Conservation (phyloP, 495 filamentous ascomycete species). For the Cercophora scortea region DNA sequence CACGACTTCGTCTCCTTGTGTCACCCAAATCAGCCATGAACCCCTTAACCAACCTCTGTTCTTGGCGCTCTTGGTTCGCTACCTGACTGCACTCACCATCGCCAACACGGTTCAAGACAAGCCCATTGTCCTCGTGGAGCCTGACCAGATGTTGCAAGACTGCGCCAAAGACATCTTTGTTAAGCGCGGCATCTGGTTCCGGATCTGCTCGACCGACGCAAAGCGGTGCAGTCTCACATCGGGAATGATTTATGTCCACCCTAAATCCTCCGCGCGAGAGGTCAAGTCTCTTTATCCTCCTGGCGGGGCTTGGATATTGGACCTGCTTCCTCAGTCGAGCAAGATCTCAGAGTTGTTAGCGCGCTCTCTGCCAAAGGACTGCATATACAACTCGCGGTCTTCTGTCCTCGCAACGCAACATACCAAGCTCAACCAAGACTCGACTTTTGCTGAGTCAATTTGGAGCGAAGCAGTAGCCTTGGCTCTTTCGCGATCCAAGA, state of each 20-base stretch:
- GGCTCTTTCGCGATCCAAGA: constrained; percentile 7
- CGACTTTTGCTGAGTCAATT: neutral
- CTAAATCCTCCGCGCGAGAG: constrained; percentile 11
- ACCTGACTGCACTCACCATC: constrained; percentile 15
- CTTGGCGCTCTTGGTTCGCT: constrained; percentile 15
- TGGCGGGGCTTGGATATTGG: constrained; percentile 16
- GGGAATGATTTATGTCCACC: constrained; percentile 16
- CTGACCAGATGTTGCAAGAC: constrained; percentile 23
- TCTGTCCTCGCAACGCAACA: constrained; percentile 1
- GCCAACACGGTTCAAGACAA: neutral
- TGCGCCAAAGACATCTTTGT: constrained; percentile 18
- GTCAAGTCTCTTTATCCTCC: constrained; percentile 19
- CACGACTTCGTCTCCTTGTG: neutral
- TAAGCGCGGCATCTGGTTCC: constrained; percentile 6
- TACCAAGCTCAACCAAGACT: neutral
- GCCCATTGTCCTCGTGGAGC: constrained; percentile 22
- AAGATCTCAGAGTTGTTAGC: constrained; percentile 18
- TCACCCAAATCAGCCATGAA: neutral
- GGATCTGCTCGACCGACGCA: constrained; percentile 6
- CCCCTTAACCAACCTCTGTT: constrained; percentile 2
- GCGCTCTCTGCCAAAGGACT: constrained; percentile 12
- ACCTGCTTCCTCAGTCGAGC: constrained; percentile 18
- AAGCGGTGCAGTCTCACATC: neutral
- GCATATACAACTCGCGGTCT: constrained; percentile 12
- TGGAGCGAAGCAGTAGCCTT: constrained; percentile 17